Evolutionary conservation across 225 moss, liverwort and hornwort genomes (phyloP).

Genomic region (Takakia lepidozioides): DNA sequence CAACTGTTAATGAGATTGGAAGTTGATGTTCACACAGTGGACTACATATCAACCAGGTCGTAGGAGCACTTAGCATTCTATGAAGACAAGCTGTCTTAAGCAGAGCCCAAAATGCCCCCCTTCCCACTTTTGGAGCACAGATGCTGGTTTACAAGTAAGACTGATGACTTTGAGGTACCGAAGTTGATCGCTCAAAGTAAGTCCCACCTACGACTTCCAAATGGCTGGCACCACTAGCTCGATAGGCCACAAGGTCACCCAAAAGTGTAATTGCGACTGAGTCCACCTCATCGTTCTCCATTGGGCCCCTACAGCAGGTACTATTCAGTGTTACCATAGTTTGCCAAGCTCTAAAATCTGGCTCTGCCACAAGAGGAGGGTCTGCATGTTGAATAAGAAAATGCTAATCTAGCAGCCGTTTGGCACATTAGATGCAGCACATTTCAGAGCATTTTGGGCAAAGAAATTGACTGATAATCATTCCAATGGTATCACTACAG

Average conservation of each 20-base stretch:
- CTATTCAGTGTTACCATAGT: not conserved
- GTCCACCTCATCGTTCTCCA: slow-evolving; percentile 71
- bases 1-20: not conserved
- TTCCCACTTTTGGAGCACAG: not conserved
- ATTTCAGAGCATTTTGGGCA: not conserved
- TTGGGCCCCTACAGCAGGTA: slow-evolving; percentile 34
- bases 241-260: slow-evolving; percentile 77
- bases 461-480: not conserved
- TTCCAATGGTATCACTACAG: slow-evolving; percentile 34
- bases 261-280: slow-evolving; percentile 63
- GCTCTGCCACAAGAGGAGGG: not conserved
- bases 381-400: not conserved
- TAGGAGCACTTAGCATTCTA: too few species aligned
- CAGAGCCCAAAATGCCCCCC: not conserved
- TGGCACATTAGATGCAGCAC: not conserved
- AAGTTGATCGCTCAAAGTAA: too few species aligned
- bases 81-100: too few species aligned
- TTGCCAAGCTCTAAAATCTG: too few species aligned
- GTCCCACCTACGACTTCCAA: slow-evolving; percentile 75
- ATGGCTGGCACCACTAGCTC: slow-evolving; percentile 80
- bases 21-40: too few species aligned
- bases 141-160: not conserved
- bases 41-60: too few species aligned
- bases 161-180: slow-evolving; percentile 10
- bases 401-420: too few species aligned